Base-by-base conservation (phyloP, 257 asterid genomes). In the Jacaranda copaia region DNA sequence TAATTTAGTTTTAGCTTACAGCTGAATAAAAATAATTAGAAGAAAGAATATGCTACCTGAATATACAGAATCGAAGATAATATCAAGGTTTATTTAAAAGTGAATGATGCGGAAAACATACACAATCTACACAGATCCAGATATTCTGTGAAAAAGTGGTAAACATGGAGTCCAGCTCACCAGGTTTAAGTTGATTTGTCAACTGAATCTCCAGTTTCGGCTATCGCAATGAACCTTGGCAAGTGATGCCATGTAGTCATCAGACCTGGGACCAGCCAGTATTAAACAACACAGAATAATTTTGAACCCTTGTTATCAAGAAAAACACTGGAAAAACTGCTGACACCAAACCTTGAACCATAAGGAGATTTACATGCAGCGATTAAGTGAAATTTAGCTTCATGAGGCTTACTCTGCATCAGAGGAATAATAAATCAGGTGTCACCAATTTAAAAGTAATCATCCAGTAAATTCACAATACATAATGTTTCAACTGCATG, bases 201-300 rank as follows among this genome's bases (percentile, higher is more conserved):
- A 84, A 61, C 59, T 56, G 73, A 83, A 49, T 36, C 42, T 68
- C 98, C 98, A 91, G 56, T 86, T 87, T 70, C 97, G 81, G 84
- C 97, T 92, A 68, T 74, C 72, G 66, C 97, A 90, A 71, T 92
- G 98, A 81, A 94, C 97, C 87, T 89, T 90, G 67, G 97, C 94
- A 55, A 94, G 94, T 8, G 97, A 72, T 70, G 93, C 97, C 97
- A 94, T 94, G 82, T 88, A 94, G 79, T 94, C 96, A 70, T 90
- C 97, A 6, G 93, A 88, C 87, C 97, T 93, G 88, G 62, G 48
- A 81, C 45, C 8, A 48, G 38, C 62, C 69, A 64, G 14, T 16
- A 43, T 55, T 25, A 69, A 75, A 68, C 70, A 56, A n/a, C 43
- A 40, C 42, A 16, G 7, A 38, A 35, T 49, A 12, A 6, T 38